phyloP scores from a whole-genome alignment of 495 filamentous ascomycete species.

The Emericellopsis terricola region DNA sequence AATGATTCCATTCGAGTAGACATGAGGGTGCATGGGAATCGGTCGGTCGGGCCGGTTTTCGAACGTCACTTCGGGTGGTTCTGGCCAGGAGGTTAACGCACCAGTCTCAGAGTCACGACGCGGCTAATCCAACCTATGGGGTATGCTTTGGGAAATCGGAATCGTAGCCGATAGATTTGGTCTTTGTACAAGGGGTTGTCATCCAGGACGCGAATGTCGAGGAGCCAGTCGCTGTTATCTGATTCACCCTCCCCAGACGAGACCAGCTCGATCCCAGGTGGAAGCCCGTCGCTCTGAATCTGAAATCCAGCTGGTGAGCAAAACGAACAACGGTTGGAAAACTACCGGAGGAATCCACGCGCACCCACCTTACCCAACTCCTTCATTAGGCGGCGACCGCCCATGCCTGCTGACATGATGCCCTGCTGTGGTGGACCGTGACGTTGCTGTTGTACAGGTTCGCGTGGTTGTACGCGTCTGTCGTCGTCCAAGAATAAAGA shows the following conservation, averaged over 20 bases:
- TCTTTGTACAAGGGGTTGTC: slow-evolving; percentile 74
- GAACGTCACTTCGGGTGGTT: slow-evolving; percentile 90
- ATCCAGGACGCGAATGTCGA: slow-evolving; percentile 86
- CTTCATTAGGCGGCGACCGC: slow-evolving; percentile 30
- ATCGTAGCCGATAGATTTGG: slow-evolving; percentile 72
- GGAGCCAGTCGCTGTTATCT: slow-evolving; percentile 73
- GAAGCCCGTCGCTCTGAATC: slow-evolving; percentile 32
- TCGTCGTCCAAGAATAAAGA: too few relatives aligned
- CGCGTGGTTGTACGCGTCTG: too few relatives aligned
- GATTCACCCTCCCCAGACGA: slow-evolving; percentile 32
- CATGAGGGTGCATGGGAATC: slow-evolving; percentile 92
- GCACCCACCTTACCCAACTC: slow-evolving; percentile 31
- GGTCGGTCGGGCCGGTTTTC: slow-evolving; percentile 43
- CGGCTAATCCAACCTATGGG: slow-evolving; percentile 54
- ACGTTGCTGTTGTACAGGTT: too few relatives aligned
- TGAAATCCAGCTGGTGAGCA: slow-evolving; percentile 10
- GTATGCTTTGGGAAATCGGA: slow-evolving; percentile 66
- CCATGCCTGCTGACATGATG: slow-evolving; percentile 26
- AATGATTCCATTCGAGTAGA: slow-evolving; percentile 97
- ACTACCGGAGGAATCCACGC: neutral
- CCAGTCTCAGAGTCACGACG: neutral
- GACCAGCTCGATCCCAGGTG: slow-evolving; percentile 63
- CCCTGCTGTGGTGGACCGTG: too few relatives aligned
- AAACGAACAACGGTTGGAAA: slow-evolving; percentile 1
- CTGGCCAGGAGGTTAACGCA: slow-evolving; percentile 21